Evolutionary conservation across 108 stramenopile genomes (phyloP).

Genomic region (Nannochloropsis granulata): DNA sequence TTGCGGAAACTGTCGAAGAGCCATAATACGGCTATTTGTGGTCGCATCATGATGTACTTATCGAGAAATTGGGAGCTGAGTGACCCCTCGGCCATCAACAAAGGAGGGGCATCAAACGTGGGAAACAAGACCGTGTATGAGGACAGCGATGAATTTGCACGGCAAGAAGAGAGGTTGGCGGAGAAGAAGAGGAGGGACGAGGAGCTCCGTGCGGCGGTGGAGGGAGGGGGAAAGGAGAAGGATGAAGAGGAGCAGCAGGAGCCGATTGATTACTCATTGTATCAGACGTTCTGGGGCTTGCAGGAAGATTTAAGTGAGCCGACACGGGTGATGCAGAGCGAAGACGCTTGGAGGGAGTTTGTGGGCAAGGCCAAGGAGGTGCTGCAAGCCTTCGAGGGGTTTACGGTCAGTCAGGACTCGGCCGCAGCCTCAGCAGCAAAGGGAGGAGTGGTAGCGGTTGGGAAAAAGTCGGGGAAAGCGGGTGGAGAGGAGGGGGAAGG

Average conservation of each 20-base stretch:
- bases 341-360: slow-evolving; percentile 4
- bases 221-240: background rate
- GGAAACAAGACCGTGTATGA: slow-evolving; percentile 3
- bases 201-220: background rate
- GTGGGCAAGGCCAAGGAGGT: slow-evolving; percentile 2
- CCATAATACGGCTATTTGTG: slow-evolving; percentile 9
- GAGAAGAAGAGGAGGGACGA: background rate
- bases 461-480: background rate
- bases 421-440: background rate
- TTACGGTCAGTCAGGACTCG: slow-evolving; percentile 1
- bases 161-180: background rate
- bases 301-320: slow-evolving; percentile 14
- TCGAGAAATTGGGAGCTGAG: background rate
- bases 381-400: background rate
- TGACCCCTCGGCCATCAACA: slow-evolving; percentile 8
- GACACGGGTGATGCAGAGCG: slow-evolving; percentile 5
- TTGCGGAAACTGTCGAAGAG: background rate
- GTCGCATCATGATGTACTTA: slow-evolving; percentile 13
- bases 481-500: background rate
- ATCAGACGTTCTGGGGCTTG: slow-evolving; percentile 31
- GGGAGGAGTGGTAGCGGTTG: background rate
- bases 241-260: background rate
- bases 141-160: background rate
- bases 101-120: background rate
- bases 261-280: slow-evolving; percentile 27